Percentiles rank a stretch among this genome's conserved stretches.
Evolutionary conservation across 441 rosid genomes (phyloP).

Genomic region (Cnidoscolus chayamansa): DNA sequence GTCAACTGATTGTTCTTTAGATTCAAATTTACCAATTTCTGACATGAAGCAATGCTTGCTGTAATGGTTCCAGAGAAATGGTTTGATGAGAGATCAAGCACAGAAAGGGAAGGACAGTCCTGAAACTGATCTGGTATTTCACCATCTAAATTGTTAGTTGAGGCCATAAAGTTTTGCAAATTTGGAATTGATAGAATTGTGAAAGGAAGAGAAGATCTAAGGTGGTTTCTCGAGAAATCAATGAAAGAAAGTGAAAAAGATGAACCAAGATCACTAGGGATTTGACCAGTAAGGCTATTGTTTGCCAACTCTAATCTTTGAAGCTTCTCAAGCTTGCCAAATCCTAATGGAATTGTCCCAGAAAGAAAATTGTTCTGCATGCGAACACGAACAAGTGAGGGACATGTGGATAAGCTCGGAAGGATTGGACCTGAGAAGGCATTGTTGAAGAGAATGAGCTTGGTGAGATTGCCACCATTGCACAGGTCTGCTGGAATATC

Average conservation of each 20-base stretch:
- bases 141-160: conserved; percentile 57
- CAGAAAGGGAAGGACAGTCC: conserved; percentile 77
- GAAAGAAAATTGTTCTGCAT: conserved; percentile 75
- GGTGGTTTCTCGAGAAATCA: conserved; percentile 64
- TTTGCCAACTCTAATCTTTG: conserved; percentile 71
- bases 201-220: conserved; percentile 63
- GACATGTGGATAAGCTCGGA: conserved; percentile 45
- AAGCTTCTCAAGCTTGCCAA: conserved; percentile 72
- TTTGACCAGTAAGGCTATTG: conserved; percentile 63
- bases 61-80: conserved; percentile 62
- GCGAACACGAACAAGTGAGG: conserved; percentile 69
- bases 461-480: conserved; percentile 66
- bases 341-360: conserved; percentile 73
- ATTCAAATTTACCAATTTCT: conserved; percentile 65
- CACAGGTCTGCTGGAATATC: conserved; percentile 64
- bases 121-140: conserved; percentile 81
- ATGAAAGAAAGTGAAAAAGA: conserved; percentile 78
- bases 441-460: conserved; percentile 88
- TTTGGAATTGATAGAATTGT: conserved; percentile 69
- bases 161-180: conserved; percentile 58
- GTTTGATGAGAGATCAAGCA: conserved; percentile 83
- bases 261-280: conserved; percentile 61
- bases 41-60: conserved; percentile 74
- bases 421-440: conserved; percentile 77
- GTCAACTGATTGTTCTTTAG: conserved; percentile 56